phyloP scores from a whole-genome alignment of 768 basidiomycete genomes.

The Asterophora lycoperdoides region DNA sequence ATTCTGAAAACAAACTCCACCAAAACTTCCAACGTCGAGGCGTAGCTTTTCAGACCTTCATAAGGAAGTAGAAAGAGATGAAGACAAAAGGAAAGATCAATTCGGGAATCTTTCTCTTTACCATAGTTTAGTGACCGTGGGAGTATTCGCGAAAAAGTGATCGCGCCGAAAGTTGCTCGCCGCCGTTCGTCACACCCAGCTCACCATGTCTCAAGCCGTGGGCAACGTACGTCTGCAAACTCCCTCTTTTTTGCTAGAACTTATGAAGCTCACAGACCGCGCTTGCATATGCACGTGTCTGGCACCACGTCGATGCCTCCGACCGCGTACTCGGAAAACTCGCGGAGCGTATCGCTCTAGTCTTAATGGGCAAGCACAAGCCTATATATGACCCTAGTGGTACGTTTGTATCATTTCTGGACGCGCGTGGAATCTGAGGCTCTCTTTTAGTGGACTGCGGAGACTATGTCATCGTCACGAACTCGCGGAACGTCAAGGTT shows the following conservation, averaged over 20 bases:
- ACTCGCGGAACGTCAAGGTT: conserved; percentile 77
- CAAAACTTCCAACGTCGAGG: too few species aligned
- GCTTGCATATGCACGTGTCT: conserved; percentile 90
- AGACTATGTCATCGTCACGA: conserved; percentile 96
- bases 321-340: conserved; percentile 93
- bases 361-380: conserved; percentile 99
- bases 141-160: conserved; percentile 7
- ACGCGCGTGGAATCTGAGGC: neutral
- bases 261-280: conserved; percentile 58
- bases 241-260: neutral
- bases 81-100: too few species aligned
- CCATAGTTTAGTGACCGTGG: too few species aligned
- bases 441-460: conserved; percentile 79
- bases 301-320: conserved; percentile 93
- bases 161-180: neutral
- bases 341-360: conserved; percentile 89
- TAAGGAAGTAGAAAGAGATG: too few species aligned
- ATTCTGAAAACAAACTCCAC: too few species aligned
- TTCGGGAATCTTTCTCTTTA: too few species aligned
- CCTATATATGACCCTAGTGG: conserved; percentile 92
- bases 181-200: neutral
- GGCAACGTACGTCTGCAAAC: conserved; percentile 59
- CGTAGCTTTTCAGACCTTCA: too few species aligned
- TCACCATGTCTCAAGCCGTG: conserved; percentile 71
- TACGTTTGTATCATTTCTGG: conserved; percentile 31